Evolutionary conservation across 768 basidiomycete species (phyloP), one percentile per base, ranked within the genome.

Genomic region (Calocera viscosa): DNA sequence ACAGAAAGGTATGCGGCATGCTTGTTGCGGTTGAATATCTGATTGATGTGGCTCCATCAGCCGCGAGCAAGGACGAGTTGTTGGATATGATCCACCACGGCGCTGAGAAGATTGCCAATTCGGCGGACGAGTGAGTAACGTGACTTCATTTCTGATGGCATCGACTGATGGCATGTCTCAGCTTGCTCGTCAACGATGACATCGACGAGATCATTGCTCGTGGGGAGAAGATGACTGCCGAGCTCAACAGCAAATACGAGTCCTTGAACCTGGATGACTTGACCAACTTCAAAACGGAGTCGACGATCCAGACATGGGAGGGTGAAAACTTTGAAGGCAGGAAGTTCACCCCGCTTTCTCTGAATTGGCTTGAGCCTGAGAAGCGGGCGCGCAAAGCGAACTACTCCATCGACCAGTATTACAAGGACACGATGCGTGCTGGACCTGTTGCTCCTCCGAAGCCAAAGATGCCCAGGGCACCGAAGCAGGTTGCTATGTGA

Each of bases 61-160:
- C 90, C 65, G 88, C 91, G 17, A 90, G 86, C 75, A 98, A 98
- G 79, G 96, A 98, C 63, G 96, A 98, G 67, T 80, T 99, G 16
- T 78, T 98, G 38, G 94, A 98, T 74, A 99, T 98, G 93, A 98
- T 99, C 68, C 88, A 94, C 5, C 93, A 95, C 72, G 95, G 96
- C 22, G 95, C 94, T 0, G 95, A 98, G 75, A 90, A 92, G 76
- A 97, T 99, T 67, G 94, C 98, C 75, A 95, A 88, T 73, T 79
- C 86, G 2, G 75, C 76, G 0, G 87, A 90, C 16, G 84, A 86
- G 90, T 92, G 67, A 69, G 88, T 77, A 7, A 26, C 2, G 19
- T 11, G 43, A 47, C 43, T n/a, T n/a, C n/a, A n/a, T n/a, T n/a
- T n/a, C n/a, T n/a, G n/a, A n/a, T n/a, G n/a, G 19, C 39, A 33